phyloP scores from a whole-genome alignment of 345 rosid species.

The Garcia nutans region DNA sequence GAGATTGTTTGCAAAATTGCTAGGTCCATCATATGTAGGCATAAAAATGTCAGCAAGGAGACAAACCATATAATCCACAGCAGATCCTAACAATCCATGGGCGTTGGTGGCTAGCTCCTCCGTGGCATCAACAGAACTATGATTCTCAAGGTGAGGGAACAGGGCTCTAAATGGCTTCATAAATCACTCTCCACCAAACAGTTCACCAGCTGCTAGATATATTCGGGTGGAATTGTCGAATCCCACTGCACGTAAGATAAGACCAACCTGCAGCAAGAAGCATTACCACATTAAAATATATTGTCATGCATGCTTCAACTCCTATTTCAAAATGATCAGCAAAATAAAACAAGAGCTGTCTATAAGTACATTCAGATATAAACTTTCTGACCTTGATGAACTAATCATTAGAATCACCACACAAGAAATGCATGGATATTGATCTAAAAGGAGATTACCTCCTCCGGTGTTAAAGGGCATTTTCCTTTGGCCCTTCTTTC shows the following conservation, averaged over 20 bases:
- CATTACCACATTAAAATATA: neutral
- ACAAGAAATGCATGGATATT: neutral
- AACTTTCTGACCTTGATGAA: neutral
- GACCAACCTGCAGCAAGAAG: slow-evolving; percentile 75
- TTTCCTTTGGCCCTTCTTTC: slow-evolving; percentile 91
- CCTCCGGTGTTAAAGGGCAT: slow-evolving; percentile 90
- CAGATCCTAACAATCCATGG: slow-evolving; percentile 86
- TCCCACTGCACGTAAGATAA: slow-evolving; percentile 80
- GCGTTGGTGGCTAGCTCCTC: slow-evolving; percentile 68
- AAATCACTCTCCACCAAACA: slow-evolving; percentile 90
- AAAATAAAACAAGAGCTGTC: neutral
- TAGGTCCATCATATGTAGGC: slow-evolving; percentile 99
- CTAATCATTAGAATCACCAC: neutral
- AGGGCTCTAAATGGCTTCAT: slow-evolving; percentile 78
- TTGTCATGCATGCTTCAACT: neutral
- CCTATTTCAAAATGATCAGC: neutral
- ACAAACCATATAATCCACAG: slow-evolving; percentile 99
- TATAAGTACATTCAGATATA: neutral
- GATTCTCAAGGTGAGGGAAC: slow-evolving; percentile 90
- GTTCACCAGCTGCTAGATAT: slow-evolving; percentile 92
- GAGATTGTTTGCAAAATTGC: slow-evolving; percentile 99
- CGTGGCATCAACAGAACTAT: slow-evolving; percentile 73
- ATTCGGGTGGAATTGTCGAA: slow-evolving; percentile 88
- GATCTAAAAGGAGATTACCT: slow-evolving; percentile 44
- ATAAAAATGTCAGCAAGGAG: slow-evolving; percentile 91